A percentile compares a stretch with the other conserved stretches of the same genome.
Evolutionary conservation across 495 filamentous ascomycete genomes (phyloP).

Genomic region (Ramalina peruviana): DNA sequence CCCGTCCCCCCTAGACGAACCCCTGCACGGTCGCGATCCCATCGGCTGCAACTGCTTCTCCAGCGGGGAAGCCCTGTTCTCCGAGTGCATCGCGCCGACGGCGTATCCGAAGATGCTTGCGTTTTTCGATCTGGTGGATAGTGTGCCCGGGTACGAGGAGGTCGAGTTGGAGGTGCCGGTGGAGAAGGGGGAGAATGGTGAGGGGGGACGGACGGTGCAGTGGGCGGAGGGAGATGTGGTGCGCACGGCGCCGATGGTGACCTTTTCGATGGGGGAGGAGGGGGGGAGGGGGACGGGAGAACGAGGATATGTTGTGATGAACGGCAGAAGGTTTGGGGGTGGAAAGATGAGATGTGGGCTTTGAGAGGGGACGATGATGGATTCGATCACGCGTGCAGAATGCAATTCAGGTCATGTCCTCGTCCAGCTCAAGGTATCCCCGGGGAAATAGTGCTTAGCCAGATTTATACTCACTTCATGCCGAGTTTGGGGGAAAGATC

Average conservation of each 20-base stretch:
- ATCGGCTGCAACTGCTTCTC: constrained; percentile 37
- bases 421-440: too few relatives aligned
- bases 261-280: neutral
- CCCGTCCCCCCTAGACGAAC: constrained; percentile 30
- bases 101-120: constrained; percentile 26
- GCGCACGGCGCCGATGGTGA: neutral
- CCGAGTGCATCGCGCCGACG: constrained; percentile 28
- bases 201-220: neutral
- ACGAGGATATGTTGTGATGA: too few relatives aligned
- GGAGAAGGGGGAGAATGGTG: neutral
- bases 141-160: constrained; percentile 21
- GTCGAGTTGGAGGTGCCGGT: constrained; percentile 2
- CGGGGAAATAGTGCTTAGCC: too few relatives aligned
- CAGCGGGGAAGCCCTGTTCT: constrained; percentile 26
- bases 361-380: too few relatives aligned
- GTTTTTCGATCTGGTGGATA: constrained; percentile 28
- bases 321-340: too few relatives aligned
- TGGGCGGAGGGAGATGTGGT: neutral
- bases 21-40: constrained; percentile 27
- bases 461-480: too few relatives aligned
- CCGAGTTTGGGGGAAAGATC: too few relatives aligned
- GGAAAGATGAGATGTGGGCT: too few relatives aligned
- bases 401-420: too few relatives aligned
- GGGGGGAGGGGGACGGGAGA: too few relatives aligned
- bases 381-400: too few relatives aligned